Evolutionary conservation across 2,329 filamentous ascomycete genomes (phyloP), one percentile per base, ranked within the genome.

Genomic region (Colletotrichum musae): DNA sequence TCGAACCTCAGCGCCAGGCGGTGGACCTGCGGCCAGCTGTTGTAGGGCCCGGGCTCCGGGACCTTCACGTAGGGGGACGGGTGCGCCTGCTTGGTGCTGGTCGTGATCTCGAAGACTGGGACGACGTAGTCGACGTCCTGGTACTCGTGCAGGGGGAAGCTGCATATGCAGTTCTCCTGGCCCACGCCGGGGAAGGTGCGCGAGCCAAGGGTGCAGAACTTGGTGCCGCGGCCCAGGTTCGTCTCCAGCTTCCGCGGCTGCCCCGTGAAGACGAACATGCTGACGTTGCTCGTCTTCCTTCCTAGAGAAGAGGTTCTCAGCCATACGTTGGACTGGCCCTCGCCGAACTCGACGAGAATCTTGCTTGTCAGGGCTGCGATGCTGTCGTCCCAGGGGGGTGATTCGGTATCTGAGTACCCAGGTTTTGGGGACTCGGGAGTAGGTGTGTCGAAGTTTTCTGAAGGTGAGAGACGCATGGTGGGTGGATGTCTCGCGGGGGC

Each of bases 151-250:
- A 60, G 26, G 13, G 58, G 58, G 41, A 60, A 28, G 32, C 12
- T 52, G 47, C 12, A 24, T 32, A 24, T 21, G 36, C 51, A 60
- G 3, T 43, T 13, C 13, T 51, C 45, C 6, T 26, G n/a, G 24
- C 47, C 26, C 3, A 32, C 18, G 21, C 21, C 16, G 21, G 58
- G 32, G 16, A 51, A 52, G 15, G 12, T 16, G 13, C 58, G 47
- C 18, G 58, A 24, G 16, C 58, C 58, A 13, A 60, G 45, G n/a
- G 16, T 51, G 47, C 58, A 60, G 45, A 32, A 51, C 58, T 60
- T 60, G 16, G 15, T 26, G 13, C 45, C 28, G 26, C 28, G 43
- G 6, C 50, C 9, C 26, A 16, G 13, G 18, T 59, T 24, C 18
- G 12, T 18, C 5, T 24, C 32, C 21, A 59, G 24, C 57, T 59